Conservation (phyloP, 768 basidiomycete species). For the Kwoniella europaea region DNA sequence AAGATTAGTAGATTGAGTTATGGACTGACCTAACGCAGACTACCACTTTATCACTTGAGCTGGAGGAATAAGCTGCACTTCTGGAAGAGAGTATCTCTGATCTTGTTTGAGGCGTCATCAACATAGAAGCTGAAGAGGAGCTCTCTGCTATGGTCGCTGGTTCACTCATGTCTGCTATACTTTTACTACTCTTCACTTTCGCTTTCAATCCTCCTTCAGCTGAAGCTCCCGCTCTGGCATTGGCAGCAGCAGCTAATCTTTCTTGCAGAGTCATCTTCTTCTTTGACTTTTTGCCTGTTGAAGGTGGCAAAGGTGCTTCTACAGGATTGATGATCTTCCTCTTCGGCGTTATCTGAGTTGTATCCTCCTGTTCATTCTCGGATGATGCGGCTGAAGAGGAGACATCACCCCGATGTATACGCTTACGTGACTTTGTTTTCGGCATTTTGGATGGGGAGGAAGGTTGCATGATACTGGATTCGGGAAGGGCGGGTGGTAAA, state of each 20-base stretch:
- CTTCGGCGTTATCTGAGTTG: conserved; percentile 35
- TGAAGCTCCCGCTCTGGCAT: conserved; percentile 29
- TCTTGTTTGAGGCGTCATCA: conserved; percentile 11
- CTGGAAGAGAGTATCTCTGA: conserved; percentile 13
- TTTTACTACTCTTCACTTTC: conserved; percentile 33
- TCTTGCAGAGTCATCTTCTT: conserved; percentile 39
- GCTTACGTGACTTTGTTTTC: conserved; percentile 22
- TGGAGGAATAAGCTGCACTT: not conserved
- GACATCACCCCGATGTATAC: conserved; percentile 49
- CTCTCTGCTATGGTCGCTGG: conserved; percentile 1
- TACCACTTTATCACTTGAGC: conserved; percentile 46
- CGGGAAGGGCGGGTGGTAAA: conserved; percentile 43
- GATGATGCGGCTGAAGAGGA: conserved; percentile 44
- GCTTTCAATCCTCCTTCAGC: conserved; percentile 21
- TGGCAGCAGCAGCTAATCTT: conserved; percentile 36
- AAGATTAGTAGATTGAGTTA: conserved; percentile 10
- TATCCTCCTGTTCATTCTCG: conserved; percentile 28
- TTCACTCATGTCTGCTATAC: conserved; percentile 26
- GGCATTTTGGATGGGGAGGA: conserved; percentile 36
- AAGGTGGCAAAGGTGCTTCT: conserved; percentile 26
- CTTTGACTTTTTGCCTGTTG: conserved; percentile 23
- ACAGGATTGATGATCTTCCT: conserved; percentile 40
- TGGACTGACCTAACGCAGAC: conserved; percentile 53
- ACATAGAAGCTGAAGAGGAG: conserved; percentile 6
- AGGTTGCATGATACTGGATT: conserved; percentile 42